Conservation (phyloP, 495 filamentous ascomycete species). For the Copromyces sp. region DNA sequence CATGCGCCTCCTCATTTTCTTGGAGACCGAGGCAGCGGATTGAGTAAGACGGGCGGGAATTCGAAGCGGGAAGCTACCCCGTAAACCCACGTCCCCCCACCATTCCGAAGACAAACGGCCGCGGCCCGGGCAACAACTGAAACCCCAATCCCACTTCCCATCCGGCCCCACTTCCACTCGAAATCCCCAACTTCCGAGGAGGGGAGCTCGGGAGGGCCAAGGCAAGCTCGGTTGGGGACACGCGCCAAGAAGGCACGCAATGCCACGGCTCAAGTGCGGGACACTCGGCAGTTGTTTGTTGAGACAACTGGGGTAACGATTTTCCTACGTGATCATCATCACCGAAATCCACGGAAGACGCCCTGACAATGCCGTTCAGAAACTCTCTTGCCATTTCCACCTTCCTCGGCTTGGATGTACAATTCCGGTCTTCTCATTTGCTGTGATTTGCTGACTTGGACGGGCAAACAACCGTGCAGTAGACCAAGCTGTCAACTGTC, state of each 20-base stretch:
- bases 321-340: not conserved
- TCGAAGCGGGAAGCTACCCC: not conserved
- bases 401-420: not conserved
- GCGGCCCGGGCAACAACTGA: not conserved
- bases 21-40: not conserved
- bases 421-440: not conserved
- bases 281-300: not conserved
- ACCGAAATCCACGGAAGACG: not conserved
- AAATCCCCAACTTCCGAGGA: not conserved
- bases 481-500: not conserved
- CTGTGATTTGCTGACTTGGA: not conserved
- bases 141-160: not conserved
- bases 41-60: not conserved
- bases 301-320: not conserved
- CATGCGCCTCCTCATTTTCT: not conserved
- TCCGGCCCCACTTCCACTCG: not conserved
- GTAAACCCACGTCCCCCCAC: not conserved
- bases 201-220: not conserved
- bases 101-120: not conserved
- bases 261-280: not conserved
- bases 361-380: not conserved
- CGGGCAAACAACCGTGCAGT: not conserved
- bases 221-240: not conserved
- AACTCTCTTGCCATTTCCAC: not conserved
- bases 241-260: not conserved